Base-by-base conservation (phyloP, 2,329 filamentous ascomycete genomes). In the Talaromyces verruculosus region DNA sequence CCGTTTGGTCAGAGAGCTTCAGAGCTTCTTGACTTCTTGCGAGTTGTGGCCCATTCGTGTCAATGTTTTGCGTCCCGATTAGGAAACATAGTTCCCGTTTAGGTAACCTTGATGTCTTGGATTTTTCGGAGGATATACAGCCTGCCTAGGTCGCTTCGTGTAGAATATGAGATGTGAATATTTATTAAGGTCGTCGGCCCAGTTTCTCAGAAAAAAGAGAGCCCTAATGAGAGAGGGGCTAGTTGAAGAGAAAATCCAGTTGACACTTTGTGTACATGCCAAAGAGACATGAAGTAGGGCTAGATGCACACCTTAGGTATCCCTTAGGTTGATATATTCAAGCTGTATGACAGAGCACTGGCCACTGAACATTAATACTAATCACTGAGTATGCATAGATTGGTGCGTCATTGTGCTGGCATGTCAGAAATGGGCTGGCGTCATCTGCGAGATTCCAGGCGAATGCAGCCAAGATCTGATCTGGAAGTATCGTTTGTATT, bases 81-180 rank as follows among this genome's bases (percentile, higher is more conserved):
- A 51, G 59, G 59, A 61, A 61, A 39, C 6, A 39, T 35, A 39
- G 30, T 61, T 49, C 59, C 59, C 45, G 43, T 37, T 61, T 28
- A 19, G 59, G 59, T 6, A 61, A 39, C 19, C 53, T 57, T 53
- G 30, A 15, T 19, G 49, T 53, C n/a, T n/a, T 30, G 49, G 25
- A 53, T 6, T 2, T 53, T 53, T 28, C 25, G 22, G 47, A 35
- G 5, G 17, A 53, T 11, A 13, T 28, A 10, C 47, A 30, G 47
- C 49, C 28, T 33, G 33, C 33, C 33, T 0, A 13, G 30, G 33
- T 10, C 6, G 30, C 30, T 33, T 8, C 30, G 8, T 33, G 30
- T 33, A 33, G 30, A 33, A 10, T 33, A 33, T 33, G 30, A 33
- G 30, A 33, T 33, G 25, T 35, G 2, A 11, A 11, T 35, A 10